These are phyloP conservation scores for Oryza brachyantha DNA, from an alignment of 176 grass and related monocot genomes.

Conservation along the genomic window DNA sequence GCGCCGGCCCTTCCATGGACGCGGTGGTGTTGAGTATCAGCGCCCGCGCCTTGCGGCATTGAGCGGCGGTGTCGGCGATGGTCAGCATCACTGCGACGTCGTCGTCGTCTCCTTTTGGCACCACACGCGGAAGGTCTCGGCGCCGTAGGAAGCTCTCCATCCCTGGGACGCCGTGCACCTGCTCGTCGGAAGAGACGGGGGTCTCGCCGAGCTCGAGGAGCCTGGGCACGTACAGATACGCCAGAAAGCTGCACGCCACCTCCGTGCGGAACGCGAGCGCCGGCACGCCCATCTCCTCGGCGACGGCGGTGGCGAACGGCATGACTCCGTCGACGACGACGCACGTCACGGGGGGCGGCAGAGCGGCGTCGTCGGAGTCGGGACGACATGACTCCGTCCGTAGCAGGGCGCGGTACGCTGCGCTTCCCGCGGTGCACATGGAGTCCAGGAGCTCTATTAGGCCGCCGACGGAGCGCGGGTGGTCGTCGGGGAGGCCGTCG, in stretches of 20 bases:
- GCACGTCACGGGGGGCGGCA: constrained; percentile 43
- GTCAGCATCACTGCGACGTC: too few relatives aligned
- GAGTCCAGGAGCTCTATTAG: constrained; percentile 15
- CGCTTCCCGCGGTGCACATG: background rate
- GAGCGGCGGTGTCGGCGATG: background rate
- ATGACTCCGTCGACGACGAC: constrained; percentile 42
- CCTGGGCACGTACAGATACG: constrained; percentile 33
- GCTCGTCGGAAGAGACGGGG: constrained; percentile 39
- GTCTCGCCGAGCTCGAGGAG: constrained; percentile 24
- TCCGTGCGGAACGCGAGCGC: constrained; percentile 44
- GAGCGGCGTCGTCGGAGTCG: too few relatives aligned
- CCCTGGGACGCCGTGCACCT: constrained; percentile 17
- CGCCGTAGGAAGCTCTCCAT: constrained; percentile 36
- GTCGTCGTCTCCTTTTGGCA: too few relatives aligned
- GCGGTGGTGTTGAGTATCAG: background rate
- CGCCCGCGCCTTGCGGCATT: background rate
- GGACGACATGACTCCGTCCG: too few relatives aligned
- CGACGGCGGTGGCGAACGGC: constrained; percentile 18
- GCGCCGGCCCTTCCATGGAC: background rate
- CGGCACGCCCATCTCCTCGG: constrained; percentile 49
- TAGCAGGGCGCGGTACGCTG: constrained; percentile 27
- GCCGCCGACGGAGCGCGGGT: background rate
- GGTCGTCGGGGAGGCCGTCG: constrained; percentile 49
- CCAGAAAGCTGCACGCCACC: constrained; percentile 37
- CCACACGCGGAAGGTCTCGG: constrained; percentile 10